A percentile compares a stretch with the other conserved stretches of the same genome.
Conservation (phyloP, 306 rosid genomes). For the Malus sieversii region DNA sequence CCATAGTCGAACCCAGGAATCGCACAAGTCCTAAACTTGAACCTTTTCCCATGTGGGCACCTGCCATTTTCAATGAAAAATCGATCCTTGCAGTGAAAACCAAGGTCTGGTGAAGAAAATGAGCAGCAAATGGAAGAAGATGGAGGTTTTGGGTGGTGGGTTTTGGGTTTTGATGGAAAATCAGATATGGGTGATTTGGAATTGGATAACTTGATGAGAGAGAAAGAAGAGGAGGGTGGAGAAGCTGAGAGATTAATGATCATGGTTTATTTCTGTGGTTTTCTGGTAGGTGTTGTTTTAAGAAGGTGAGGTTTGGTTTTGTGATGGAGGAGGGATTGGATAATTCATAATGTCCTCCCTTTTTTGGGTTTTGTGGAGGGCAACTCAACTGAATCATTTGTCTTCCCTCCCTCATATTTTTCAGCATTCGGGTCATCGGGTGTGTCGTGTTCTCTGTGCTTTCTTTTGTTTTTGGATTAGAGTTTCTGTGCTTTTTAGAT, state of each 20-base stretch:
- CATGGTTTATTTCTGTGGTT: conserved; percentile 46
- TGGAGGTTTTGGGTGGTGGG: conserved; percentile 51
- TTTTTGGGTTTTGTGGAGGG: conserved; percentile 62
- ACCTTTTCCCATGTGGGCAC: conserved; percentile 32
- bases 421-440: conserved; percentile 5
- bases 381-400: conserved; percentile 21
- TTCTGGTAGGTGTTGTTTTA: conserved; percentile 1
- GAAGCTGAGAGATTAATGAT: conserved; percentile 55
- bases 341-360: conserved; percentile 37
- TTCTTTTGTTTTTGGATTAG: neutral
- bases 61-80: conserved; percentile 25
- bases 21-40: conserved; percentile 50
- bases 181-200: conserved; percentile 44
- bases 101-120: conserved; percentile 30
- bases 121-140: conserved; percentile 24
- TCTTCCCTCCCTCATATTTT: conserved; percentile 28
- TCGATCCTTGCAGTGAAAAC: conserved; percentile 33
- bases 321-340: conserved; percentile 38
- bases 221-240: conserved; percentile 43
- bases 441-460: neutral
- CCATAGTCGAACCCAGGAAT: conserved; percentile 58
- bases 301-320: conserved; percentile 20
- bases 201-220: conserved; percentile 43
- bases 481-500: neutral
- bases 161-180: conserved; percentile 32